Conservation (phyloP, 106 monocot species). For the Acorus gramineus region DNA sequence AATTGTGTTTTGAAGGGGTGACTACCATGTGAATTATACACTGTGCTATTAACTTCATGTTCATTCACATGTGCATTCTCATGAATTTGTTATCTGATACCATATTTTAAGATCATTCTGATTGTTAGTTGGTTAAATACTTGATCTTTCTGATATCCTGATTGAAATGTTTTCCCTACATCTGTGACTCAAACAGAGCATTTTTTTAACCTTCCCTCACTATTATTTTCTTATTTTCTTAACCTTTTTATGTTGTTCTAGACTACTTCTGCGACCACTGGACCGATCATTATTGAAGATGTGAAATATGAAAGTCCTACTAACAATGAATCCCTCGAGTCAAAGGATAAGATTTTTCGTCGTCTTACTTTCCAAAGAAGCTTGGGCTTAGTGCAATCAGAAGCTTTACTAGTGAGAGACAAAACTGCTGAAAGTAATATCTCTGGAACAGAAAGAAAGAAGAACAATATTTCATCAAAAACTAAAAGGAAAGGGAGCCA, state of each 20-base stretch:
- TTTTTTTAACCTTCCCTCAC: background rate
- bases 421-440: constrained; percentile 8
- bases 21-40: too few species aligned
- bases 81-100: too few species aligned
- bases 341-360: constrained; percentile 42
- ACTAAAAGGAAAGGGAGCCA: constrained; percentile 42
- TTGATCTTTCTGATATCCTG: background rate
- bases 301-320: constrained; percentile 61
- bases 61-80: too few species aligned
- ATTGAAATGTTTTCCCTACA: background rate
- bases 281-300: constrained; percentile 83
- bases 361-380: constrained; percentile 90
- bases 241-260: constrained; percentile 17
- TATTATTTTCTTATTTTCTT: background rate
- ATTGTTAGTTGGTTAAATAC: too few species aligned
- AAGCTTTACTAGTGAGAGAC: constrained; percentile 51
- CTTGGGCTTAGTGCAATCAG: constrained; percentile 84
- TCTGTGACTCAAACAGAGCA: background rate
- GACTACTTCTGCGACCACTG: constrained; percentile 71
- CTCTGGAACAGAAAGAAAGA: constrained; percentile 26
- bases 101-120: too few species aligned
- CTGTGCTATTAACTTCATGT: too few species aligned
- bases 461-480: constrained; percentile 20
- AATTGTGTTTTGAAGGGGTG: too few species aligned
- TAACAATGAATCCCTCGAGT: constrained; percentile 4